Conservation (phyloP, 2,329 filamentous ascomycete species). For the Diaporthe helianthi region DNA sequence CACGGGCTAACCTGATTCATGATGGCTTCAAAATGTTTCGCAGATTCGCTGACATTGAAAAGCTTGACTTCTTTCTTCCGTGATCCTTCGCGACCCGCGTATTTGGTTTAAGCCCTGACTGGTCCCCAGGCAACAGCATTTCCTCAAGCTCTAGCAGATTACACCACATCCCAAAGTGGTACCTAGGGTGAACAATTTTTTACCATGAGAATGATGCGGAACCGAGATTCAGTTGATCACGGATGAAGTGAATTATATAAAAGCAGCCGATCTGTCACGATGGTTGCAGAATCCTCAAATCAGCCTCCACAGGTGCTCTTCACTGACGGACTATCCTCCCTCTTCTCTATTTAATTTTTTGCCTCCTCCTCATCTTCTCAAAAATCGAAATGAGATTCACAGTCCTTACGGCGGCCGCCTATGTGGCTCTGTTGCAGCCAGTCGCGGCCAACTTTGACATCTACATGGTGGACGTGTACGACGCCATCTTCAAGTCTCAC, state of each 20-base stretch:
- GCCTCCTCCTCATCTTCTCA: not conserved
- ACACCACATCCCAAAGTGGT: not conserved
- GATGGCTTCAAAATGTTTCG: not conserved
- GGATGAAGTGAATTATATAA: not conserved
- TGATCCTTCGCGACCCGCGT: not conserved
- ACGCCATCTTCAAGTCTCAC: conserved; percentile 1
- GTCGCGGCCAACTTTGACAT: conserved; percentile 5
- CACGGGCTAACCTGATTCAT: not conserved
- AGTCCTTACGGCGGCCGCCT: not conserved
- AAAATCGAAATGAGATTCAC: not conserved
- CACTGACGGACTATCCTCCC: not conserved
- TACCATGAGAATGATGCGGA: not conserved
- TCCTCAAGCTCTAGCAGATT: not conserved
- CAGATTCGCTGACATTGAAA: not conserved
- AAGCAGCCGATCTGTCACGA: not conserved
- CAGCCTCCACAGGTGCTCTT: not conserved
- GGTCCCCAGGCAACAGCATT: conserved; percentile 7
- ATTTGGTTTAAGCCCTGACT: not conserved
- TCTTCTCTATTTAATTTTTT: not conserved
- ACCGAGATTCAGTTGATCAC: not conserved
- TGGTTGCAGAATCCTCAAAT: not conserved
- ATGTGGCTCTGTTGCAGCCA: not conserved
- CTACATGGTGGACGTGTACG: conserved; percentile 16
- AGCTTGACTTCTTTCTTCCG: conserved; percentile 4
- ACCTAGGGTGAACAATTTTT: too few relatives aligned